Evolutionary conservation across 164 flowering plant genomes (phyloP).

Genomic region (Chimonanthus praecox): DNA sequence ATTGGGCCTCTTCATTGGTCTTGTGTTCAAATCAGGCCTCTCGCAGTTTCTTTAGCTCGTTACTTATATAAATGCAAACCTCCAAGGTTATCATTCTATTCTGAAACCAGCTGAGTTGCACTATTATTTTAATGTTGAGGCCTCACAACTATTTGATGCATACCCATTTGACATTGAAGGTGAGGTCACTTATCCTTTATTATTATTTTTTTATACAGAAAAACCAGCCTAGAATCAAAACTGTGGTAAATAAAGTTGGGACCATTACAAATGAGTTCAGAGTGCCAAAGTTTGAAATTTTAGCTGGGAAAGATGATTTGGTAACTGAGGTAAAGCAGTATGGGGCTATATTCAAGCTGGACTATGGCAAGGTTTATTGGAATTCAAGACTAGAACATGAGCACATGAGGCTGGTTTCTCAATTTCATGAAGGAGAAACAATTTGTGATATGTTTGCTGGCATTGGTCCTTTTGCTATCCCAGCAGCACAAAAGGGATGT

Average conservation of each 20-base stretch:
- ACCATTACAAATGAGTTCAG: conserved; percentile 89
- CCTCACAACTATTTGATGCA: not conserved
- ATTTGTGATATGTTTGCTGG: conserved; percentile 99
- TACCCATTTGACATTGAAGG: not conserved
- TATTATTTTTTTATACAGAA: conserved; percentile 44
- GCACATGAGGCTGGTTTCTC: conserved; percentile 76
- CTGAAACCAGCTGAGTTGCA: not conserved
- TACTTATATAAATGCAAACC: no score
- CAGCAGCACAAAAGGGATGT: conserved; percentile 96
- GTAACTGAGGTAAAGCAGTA: conserved; percentile 96
- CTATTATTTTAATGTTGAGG: not conserved
- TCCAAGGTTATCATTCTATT: not conserved
- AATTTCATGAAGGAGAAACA: conserved; percentile 65
- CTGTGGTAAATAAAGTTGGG: conserved; percentile 94
- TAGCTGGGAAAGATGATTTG: conserved; percentile 78
- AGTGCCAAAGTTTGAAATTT: conserved; percentile 85
- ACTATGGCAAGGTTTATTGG: conserved; percentile 94
- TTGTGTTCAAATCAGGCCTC: no score
- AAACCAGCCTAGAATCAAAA: conserved; percentile 86
- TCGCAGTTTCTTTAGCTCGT: no score
- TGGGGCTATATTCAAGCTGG: conserved; percentile 93
- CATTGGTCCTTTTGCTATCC: conserved; percentile 95
- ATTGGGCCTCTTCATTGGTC: no score
- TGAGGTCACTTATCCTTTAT: not conserved
- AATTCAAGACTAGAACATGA: conserved; percentile 98